Conservation (phyloP, 495 filamentous ascomycete species). For the Aspergillus ellipticus region DNA sequence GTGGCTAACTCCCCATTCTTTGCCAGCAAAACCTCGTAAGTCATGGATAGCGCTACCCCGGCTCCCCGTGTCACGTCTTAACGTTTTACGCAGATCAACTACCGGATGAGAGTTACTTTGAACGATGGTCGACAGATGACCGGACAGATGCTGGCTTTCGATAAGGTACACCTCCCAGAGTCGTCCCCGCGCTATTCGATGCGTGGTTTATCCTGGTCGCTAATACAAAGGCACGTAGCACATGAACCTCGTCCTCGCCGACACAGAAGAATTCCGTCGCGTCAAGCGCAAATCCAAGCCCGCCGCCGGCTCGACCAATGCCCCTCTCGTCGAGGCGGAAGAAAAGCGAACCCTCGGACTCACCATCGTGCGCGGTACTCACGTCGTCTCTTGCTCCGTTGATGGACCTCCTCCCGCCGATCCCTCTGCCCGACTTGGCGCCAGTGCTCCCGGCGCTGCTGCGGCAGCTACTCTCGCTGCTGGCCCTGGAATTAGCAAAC, state of each 20-base stretch:
- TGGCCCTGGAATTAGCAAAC: constrained; percentile 86
- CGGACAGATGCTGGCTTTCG: constrained; percentile 95
- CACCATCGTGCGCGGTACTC: constrained; percentile 88
- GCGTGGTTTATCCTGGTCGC: neutral
- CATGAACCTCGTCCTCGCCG: constrained; percentile 98
- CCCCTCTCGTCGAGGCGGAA: constrained; percentile 75
- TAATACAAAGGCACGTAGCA: constrained; percentile 56
- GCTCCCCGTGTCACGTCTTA: constrained; percentile 17
- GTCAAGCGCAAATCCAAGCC: constrained; percentile 88
- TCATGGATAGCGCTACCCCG: constrained; percentile 15
- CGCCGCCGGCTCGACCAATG: constrained; percentile 51
- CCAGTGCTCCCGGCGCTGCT: constrained; percentile 64
- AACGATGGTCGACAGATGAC: constrained; percentile 95
- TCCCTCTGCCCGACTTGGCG: constrained; percentile 82
- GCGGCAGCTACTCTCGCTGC: constrained; percentile 63
- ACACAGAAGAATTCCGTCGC: constrained; percentile 97
- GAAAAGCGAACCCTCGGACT: constrained; percentile 95
- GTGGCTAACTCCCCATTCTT: constrained; percentile 57
- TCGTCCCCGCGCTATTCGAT: neutral
- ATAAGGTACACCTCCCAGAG: constrained; percentile 62
- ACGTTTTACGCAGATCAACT: constrained; percentile 75
- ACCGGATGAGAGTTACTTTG: constrained; percentile 95
- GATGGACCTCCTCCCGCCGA: constrained; percentile 96
- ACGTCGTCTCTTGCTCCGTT: constrained; percentile 91
- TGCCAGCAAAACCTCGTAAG: constrained; percentile 99